phyloP scores from a whole-genome alignment of 345 rosid species.

The Rhodamnia argentea region DNA sequence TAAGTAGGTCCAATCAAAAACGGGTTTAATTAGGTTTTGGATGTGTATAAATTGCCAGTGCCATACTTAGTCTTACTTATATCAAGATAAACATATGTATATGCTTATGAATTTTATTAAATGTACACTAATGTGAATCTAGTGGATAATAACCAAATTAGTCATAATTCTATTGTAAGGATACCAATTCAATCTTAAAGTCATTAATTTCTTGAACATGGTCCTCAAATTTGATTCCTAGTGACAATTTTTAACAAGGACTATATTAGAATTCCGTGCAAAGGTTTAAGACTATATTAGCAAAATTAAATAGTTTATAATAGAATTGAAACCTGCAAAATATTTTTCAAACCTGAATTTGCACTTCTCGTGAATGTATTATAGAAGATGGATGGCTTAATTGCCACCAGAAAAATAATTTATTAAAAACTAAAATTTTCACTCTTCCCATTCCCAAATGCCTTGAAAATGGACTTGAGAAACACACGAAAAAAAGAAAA shows the following conservation, averaged over 20 bases:
- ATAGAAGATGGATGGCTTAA: too few species aligned
- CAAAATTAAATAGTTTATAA: background rate
- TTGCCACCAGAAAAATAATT: too few species aligned
- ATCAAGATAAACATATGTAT: background rate
- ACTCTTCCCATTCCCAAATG: background rate
- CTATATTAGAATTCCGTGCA: accelerated
- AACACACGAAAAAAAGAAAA: background rate
- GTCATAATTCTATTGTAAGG: background rate
- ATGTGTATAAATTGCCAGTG: background rate
- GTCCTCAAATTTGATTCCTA: background rate
- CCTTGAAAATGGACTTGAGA: background rate
- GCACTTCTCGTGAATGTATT: too few species aligned
- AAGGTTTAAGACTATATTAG: background rate
- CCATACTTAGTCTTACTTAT: background rate
- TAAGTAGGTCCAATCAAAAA: background rate
- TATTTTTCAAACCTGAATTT: background rate
- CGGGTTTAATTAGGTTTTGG: background rate
- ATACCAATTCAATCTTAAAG: background rate
- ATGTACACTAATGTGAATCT: background rate
- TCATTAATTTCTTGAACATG: background rate
- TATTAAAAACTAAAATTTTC: background rate
- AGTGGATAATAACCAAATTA: background rate
- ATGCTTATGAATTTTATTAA: background rate
- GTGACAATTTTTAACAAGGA: background rate
- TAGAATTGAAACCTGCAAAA: too few species aligned